These are phyloP conservation scores for Rhododendron vialii DNA, from an alignment of 148 eudicot species.

Conservation along the genomic window DNA sequence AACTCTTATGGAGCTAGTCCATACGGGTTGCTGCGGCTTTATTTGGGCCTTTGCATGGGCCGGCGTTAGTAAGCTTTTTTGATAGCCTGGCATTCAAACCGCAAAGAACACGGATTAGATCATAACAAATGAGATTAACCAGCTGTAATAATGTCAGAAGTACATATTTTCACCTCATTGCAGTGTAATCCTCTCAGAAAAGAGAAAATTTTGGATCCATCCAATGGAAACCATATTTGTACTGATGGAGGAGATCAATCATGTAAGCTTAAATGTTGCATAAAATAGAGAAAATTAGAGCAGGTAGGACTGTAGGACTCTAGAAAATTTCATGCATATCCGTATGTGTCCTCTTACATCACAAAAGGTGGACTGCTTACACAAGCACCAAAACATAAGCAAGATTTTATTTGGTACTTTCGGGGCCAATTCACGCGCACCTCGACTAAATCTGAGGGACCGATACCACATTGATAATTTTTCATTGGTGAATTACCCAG, in stretches of 20 bases:
- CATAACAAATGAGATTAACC: background rate
- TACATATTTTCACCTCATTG: background rate
- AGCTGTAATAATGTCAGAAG: background rate
- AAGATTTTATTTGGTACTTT: background rate
- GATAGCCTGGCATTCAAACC: background rate
- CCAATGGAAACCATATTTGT: background rate
- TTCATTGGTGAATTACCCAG: background rate
- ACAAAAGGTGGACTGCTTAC: constrained; percentile 2
- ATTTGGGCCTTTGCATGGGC: background rate
- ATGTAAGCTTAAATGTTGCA: background rate
- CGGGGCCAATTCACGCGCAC: background rate
- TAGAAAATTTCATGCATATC: background rate
- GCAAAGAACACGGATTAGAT: background rate
- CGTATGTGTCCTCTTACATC: background rate
- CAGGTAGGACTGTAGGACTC: background rate
- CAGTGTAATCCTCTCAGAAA: background rate
- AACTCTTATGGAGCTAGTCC: background rate
- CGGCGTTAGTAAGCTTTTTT: background rate
- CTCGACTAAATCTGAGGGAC: background rate
- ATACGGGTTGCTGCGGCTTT: background rate
- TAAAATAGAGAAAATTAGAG: background rate
- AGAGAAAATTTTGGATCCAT: background rate
- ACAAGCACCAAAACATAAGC: background rate
- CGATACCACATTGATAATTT: background rate
- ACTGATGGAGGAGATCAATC: background rate